Evolutionary conservation across 2,329 filamentous ascomycete species (phyloP), one percentile per base, ranked within the genome.

Genomic region (Epichloe amarillans): DNA sequence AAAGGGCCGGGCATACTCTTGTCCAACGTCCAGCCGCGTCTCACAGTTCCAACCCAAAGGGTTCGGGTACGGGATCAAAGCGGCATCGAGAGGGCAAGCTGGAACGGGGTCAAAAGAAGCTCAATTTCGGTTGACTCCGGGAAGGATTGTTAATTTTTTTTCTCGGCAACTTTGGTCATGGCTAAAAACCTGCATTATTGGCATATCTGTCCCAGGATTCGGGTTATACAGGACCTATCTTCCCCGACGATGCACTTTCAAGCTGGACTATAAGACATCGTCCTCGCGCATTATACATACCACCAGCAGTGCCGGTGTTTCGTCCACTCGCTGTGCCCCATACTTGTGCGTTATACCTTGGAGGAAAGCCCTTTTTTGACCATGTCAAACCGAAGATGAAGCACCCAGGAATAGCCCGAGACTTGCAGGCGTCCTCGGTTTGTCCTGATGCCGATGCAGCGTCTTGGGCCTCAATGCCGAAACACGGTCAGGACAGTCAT

Each of bases 101-200:
- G 10, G 79, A 82, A 62, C 76, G 75, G 54, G 79, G 79, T 14
- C 80, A 83, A 61, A 79, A 73, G 55, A 79, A 70, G 61, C 68
- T 83, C 62, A 75, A 71, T 41, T 83, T 83, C 70, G 74, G 76
- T 53, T 79, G 66, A 76, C 17, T 26, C 12, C 15, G n/a, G 36
- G 23, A 26, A 30, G 37, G 7, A 19, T 12, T 8, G 17, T 23
- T 12, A 2, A n/a, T n/a, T 41, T 19, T 15, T 42, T 42, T 15
- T 42, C 4, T 30, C 19, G 45, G 35, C 15, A 26, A 36, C 8
- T 39, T 21, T 46, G 36, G 21, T 39, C 7, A 36, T 49, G 40
- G 14, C 37, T n/a, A 30, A 26, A n/a, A 3, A 11, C 5, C 37
- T 37, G 19, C 26, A 4, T 49, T 26, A 19, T 44, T 49, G 47